These are phyloP conservation scores for Phylloporus gajari DNA, from an alignment of 1,284 basidiomycete species.

Conservation along the genomic window DNA sequence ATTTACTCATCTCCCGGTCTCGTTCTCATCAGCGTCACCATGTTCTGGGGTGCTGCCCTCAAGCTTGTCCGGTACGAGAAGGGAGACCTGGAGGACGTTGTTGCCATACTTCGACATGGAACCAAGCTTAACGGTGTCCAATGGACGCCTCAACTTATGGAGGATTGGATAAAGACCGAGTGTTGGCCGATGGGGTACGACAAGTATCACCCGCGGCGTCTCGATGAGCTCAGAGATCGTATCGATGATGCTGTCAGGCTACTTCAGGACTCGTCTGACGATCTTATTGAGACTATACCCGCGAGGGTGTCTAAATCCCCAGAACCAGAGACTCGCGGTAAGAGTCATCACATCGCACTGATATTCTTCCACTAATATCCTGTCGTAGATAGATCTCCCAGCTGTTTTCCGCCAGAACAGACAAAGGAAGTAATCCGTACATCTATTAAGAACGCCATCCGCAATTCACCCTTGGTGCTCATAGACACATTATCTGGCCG, in stretches of 20 bases:
- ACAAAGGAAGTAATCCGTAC: too few species aligned
- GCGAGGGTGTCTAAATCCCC: too few species aligned
- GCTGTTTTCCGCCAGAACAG: too few species aligned
- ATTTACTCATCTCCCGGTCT: conserved; percentile 67
- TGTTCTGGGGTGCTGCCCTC: conserved; percentile 74
- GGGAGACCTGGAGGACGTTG: conserved; percentile 59
- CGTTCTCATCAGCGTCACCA: conserved; percentile 66
- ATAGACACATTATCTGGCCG: too few species aligned
- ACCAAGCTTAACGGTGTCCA: conserved; percentile 57
- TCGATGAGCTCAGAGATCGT: conserved; percentile 55
- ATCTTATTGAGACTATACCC: too few species aligned
- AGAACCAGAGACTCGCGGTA: too few species aligned
- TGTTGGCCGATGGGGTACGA: conserved; percentile 69
- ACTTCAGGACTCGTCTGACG: conserved; percentile 33
- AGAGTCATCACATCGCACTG: too few species aligned
- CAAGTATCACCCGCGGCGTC: conserved; percentile 54
- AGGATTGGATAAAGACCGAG: conserved; percentile 60
- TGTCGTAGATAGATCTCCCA: too few species aligned
- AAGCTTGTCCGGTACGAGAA: conserved; percentile 74
- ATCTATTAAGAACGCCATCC: too few species aligned
- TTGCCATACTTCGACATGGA: conserved; percentile 59
- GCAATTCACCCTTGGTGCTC: too few species aligned
- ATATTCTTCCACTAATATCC: too few species aligned
- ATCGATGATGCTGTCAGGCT: conserved; percentile 61
- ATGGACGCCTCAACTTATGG: conserved; percentile 64